Evolutionary conservation across 108 stramenopile species (phyloP).

Genomic region (Skeletonema menzelii): DNA sequence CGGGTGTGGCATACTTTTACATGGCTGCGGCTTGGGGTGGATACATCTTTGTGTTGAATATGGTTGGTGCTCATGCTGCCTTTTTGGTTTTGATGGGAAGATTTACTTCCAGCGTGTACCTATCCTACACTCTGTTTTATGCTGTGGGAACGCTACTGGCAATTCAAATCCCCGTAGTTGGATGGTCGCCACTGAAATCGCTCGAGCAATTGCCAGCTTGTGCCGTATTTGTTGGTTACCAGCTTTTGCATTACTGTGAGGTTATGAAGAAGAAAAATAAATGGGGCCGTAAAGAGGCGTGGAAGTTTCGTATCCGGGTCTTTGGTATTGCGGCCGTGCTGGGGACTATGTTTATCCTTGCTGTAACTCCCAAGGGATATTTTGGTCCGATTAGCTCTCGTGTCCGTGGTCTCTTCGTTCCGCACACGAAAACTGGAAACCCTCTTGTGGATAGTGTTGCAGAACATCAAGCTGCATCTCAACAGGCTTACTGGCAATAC

Average conservation of each 20-base stretch:
- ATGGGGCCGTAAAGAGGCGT: constrained; percentile 49
- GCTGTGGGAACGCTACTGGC: constrained; percentile 88
- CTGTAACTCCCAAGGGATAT: constrained; percentile 88
- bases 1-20: constrained; percentile 89
- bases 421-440: constrained; percentile 93
- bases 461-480: constrained; percentile 97
- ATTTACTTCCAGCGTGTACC: constrained; percentile 84
- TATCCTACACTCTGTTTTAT: constrained; percentile 94
- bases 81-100: constrained; percentile 81
- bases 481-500: constrained; percentile 96
- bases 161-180: constrained; percentile 94
- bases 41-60: constrained; percentile 97
- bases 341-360: constrained; percentile 45
- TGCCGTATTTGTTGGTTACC: constrained; percentile 76
- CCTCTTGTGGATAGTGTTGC: constrained; percentile 92
- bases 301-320: constrained; percentile 69
- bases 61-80: constrained; percentile 93
- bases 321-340: constrained; percentile 47
- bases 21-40: constrained; percentile 98
- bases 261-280: constrained; percentile 50
- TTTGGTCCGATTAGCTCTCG: constrained; percentile 89
- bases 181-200: constrained; percentile 87
- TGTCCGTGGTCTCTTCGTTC: constrained; percentile 87
- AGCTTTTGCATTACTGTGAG: constrained; percentile 75
- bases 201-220: constrained; percentile 85